Conservation (phyloP, 2,329 filamentous ascomycete genomes). For the Metarhizium guizhouense region DNA sequence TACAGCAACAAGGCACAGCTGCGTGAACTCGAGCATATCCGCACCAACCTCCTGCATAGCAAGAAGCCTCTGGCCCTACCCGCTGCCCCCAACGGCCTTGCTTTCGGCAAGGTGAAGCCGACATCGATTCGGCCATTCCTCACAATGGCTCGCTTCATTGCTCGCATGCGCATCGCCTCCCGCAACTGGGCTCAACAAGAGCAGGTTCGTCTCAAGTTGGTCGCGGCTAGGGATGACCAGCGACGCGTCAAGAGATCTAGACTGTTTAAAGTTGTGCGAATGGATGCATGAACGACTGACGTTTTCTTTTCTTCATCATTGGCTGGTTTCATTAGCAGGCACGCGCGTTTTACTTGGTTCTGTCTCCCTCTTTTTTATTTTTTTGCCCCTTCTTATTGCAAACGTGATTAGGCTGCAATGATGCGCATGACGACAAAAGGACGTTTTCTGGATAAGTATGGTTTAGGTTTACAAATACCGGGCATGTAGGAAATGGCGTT, state of each 20-base stretch:
- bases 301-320: neutral
- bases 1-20: conserved; percentile 86
- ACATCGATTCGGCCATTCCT: conserved; percentile 35
- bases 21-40: conserved; percentile 75
- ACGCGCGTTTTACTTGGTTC: neutral
- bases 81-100: conserved; percentile 10
- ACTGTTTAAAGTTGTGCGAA: conserved; percentile 29
- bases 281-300: conserved; percentile 1
- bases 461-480: neutral
- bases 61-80: conserved; percentile 25
- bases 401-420: neutral
- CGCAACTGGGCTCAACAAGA: conserved; percentile 43
- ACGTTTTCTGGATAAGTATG: neutral
- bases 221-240: conserved; percentile 38
- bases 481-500: neutral
- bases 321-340: neutral
- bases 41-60: conserved; percentile 30
- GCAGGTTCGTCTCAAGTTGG: conserved; percentile 36
- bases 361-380: neutral
- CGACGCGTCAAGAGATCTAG: conserved; percentile 34
- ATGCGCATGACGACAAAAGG: neutral
- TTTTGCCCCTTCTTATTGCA: neutral
- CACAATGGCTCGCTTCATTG: conserved; percentile 42
- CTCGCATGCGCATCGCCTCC: conserved; percentile 39
- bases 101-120: conserved; percentile 10